phyloP scores from a whole-genome alignment of 495 filamentous ascomycete species.

The Podospora tetraspora region DNA sequence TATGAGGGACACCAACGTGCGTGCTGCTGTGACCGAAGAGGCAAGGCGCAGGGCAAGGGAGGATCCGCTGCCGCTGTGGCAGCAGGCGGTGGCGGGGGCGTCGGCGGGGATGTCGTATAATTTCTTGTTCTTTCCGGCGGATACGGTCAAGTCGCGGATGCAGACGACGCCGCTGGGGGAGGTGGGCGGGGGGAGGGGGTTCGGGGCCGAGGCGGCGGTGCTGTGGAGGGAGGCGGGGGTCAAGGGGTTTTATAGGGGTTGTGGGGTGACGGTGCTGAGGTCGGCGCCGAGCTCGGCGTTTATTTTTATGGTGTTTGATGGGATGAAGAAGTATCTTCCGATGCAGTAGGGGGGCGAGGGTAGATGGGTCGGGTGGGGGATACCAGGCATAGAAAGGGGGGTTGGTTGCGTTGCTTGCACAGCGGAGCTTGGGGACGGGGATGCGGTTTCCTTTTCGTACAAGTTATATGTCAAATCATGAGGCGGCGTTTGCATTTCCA shows the following conservation, averaged over 20 bases:
- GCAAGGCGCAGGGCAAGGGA: conserved; percentile 29
- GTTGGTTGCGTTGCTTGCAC: neutral
- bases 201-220: conserved; percentile 59
- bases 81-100: conserved; percentile 86
- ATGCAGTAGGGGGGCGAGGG: conserved; percentile 26
- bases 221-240: conserved; percentile 79
- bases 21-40: conserved; percentile 23
- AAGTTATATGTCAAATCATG: neutral
- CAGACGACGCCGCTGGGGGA: conserved; percentile 72
- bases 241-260: conserved; percentile 83
- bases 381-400: neutral
- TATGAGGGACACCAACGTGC: conserved; percentile 48
- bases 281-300: conserved; percentile 92
- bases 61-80: conserved; percentile 57
- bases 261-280: conserved; percentile 83
- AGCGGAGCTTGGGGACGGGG: neutral
- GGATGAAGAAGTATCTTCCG: conserved; percentile 61
- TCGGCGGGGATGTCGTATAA: conserved; percentile 90
- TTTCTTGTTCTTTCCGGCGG: conserved; percentile 92
- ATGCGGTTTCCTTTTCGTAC: neutral
- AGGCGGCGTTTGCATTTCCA: neutral
- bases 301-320: conserved; percentile 92
- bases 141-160: conserved; percentile 94
- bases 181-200: conserved; percentile 49
- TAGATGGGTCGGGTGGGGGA: neutral